These are phyloP conservation scores for Hypseocharis bilobata DNA, from an alignment of 441 rosid species.

Conservation along the genomic window DNA sequence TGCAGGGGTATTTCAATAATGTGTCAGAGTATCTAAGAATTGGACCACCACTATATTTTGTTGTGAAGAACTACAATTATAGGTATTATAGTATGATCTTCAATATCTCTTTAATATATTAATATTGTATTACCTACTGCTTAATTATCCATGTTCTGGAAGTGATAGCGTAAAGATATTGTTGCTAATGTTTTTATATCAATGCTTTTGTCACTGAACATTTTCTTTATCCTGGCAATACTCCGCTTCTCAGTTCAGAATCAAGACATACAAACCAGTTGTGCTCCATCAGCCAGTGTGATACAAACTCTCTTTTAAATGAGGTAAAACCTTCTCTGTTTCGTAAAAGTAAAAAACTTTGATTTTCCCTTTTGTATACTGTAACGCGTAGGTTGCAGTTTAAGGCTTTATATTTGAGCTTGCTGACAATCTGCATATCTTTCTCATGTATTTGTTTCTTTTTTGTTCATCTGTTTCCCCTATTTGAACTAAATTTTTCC, in stretches of 20 bases:
- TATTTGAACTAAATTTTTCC: too few relatives aligned
- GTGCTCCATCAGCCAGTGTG: constrained; percentile 93
- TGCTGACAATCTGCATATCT: too few relatives aligned
- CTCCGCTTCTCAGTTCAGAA: constrained; percentile 63
- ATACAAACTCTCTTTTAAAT: constrained; percentile 73
- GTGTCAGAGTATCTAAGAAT: constrained; percentile 76
- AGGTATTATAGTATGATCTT: constrained; percentile 40
- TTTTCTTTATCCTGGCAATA: constrained; percentile 27
- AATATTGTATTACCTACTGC: not conserved
- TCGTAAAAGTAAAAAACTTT: not conserved
- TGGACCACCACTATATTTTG: constrained; percentile 90
- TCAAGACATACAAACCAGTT: constrained; percentile 77
- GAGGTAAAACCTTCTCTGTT: constrained; percentile 43
- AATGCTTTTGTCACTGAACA: constrained; percentile 12
- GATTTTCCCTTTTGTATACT: constrained; percentile 3
- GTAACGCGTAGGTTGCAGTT: too few relatives aligned
- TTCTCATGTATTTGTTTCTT: too few relatives aligned
- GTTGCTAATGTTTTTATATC: not conserved
- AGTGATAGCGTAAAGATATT: not conserved
- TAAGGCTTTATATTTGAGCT: too few relatives aligned
- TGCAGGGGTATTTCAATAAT: constrained; percentile 82
- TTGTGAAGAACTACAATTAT: constrained; percentile 81
- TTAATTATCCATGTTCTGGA: not conserved
- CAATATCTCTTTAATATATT: not conserved
- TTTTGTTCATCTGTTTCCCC: too few relatives aligned